Conservation (phyloP, 169 alveolate species). For the Cryptosporidium viatorum region DNA sequence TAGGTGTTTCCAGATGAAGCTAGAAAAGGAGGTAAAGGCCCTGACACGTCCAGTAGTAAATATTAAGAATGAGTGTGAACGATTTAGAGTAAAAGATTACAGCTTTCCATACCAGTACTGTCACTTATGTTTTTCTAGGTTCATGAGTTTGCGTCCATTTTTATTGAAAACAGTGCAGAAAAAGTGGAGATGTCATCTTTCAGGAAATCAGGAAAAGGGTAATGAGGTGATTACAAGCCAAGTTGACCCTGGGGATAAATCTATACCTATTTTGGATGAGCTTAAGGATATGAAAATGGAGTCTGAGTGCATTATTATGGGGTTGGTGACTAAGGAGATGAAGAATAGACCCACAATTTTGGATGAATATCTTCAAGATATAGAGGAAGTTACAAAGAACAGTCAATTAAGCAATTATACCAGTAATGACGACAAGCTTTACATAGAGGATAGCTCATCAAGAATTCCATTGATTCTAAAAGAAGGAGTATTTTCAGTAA, state of each 20-base stretch:
- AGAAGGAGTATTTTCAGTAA: neutral
- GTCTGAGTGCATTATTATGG: slow-evolving; percentile 43
- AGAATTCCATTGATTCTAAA: slow-evolving; percentile 19
- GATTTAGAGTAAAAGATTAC: slow-evolving; percentile 33
- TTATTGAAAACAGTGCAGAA: neutral
- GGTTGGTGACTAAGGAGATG: slow-evolving; percentile 57
- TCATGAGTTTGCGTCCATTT: slow-evolving; percentile 39
- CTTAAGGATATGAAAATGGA: slow-evolving; percentile 42
- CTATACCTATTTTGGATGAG: slow-evolving; percentile 18
- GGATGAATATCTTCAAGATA: slow-evolving; percentile 70
- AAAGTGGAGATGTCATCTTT: slow-evolving; percentile 15
- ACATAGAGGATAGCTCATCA: slow-evolving; percentile 59
- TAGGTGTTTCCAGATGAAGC: neutral
- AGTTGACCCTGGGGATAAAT: neutral
- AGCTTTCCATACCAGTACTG: slow-evolving; percentile 55
- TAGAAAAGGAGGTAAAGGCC: neutral
- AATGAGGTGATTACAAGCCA: neutral
- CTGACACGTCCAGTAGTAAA: slow-evolving; percentile 4
- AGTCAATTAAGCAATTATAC: slow-evolving; percentile 2
- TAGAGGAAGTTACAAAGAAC: neutral
- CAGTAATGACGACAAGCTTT: slow-evolving; percentile 35
- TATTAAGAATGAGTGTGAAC: slow-evolving; percentile 52
- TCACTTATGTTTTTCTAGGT: slow-evolving; percentile 38
- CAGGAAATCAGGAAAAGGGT: neutral
- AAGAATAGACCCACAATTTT: slow-evolving; percentile 43